Base-by-base conservation (phyloP, 495 filamentous ascomycete genomes). In the Podospora pseudopauciseta region DNA sequence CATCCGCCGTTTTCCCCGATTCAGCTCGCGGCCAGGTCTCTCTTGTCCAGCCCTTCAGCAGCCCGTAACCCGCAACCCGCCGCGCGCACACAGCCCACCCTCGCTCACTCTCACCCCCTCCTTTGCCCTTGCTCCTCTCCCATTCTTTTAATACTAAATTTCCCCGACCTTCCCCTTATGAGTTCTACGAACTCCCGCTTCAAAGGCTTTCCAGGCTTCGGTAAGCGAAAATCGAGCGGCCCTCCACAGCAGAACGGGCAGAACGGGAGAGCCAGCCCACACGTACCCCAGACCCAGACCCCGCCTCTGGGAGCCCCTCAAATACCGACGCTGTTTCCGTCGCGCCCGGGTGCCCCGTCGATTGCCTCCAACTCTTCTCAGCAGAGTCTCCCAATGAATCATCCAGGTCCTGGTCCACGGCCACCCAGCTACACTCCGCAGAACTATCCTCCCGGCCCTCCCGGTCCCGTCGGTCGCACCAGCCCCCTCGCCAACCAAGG, bases 381-480 rank as follows among this genome's bases (percentile, higher is more conserved):
- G 65, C 76, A 80, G 74, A 84, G 80, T 75, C 80, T 86, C 72
- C 82, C 78, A 71, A 84, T 87, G 85, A 87, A 86, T 80, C 83
- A 87, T 69, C 81, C 82, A 72, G 81, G 82, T 67, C 79, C 82
- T 78, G 81, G 80, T 75, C 81, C 82, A 68, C 87, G 89, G 72
- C 91, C 91, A 68, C 91, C 91, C 20, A 93, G 90, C 79, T 92
- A 93, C 77, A 85, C 85, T 67, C 84, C 88, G 71, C 87, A 89
- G 77, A 86, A 86, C 67, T 80, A 75, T 11, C 76, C 71, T 27
- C 86, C 87, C 63, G 85, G 88, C 71, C 85, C 80, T 70, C 85
- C 79, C 64, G 74, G 75, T 65, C 73, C 86, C 79, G 61, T 88
- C 79, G 74, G 84, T 72, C 77, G 81, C 73, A 84, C 78, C 72